Percentiles rank a stretch among this genome's conserved stretches.
Conservation (phyloP, 495 filamentous ascomycete genomes). For the Penicillium lividum region DNA sequence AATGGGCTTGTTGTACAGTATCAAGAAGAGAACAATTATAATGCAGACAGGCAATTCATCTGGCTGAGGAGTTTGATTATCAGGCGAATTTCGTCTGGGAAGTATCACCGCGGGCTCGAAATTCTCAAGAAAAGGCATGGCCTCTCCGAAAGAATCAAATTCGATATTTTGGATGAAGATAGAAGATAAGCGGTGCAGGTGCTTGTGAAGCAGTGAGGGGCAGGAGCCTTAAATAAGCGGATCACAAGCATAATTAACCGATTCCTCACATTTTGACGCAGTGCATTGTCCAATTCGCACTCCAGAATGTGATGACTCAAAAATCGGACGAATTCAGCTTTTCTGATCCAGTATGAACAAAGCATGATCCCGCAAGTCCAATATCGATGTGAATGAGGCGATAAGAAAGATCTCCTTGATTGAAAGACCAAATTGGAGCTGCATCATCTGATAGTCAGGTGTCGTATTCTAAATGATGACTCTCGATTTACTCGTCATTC, state of each 20-base stretch:
- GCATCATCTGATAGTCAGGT: background rate
- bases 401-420: background rate
- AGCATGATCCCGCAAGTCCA: background rate
- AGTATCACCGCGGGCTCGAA: background rate
- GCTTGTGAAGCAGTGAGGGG: background rate
- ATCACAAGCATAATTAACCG: background rate
- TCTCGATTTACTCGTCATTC: background rate
- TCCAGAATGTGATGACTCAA: background rate
- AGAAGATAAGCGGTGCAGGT: background rate
- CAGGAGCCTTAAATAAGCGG: background rate
- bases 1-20: background rate
- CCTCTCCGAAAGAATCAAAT: background rate
- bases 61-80: background rate
- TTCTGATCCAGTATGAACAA: background rate
- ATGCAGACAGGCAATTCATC: background rate
- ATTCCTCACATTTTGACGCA: background rate
- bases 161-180: background rate
- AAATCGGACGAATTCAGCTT: background rate
- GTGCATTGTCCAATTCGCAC: background rate
- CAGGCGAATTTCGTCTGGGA: background rate
- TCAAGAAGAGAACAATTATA: background rate
- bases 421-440: background rate
- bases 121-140: background rate
- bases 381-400: background rate
- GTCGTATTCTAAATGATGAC: background rate